Conservation (phyloP, 2,329 filamentous ascomycete genomes). For the Orbilia ellipsospora region DNA sequence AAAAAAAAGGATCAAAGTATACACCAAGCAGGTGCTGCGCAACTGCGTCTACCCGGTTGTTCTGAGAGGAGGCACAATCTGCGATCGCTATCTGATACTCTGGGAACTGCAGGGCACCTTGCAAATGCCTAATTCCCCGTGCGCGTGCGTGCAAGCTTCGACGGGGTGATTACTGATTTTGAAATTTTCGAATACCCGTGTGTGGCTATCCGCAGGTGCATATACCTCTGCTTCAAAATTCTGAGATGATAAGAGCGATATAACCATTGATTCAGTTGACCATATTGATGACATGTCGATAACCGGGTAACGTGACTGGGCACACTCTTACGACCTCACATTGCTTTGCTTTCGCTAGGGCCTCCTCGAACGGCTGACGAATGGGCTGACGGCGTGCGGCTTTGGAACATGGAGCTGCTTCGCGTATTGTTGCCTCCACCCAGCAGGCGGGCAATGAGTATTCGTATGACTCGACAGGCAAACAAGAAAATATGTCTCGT, state of each 20-base stretch:
- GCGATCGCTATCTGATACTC: constrained; percentile 35
- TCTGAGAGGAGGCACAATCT: constrained; percentile 25
- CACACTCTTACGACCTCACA: background rate
- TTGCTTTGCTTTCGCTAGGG: constrained; percentile 29
- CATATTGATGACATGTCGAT: constrained; percentile 10
- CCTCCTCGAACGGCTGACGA: constrained; percentile 39
- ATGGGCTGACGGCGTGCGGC: constrained; percentile 37
- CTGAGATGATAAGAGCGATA: constrained; percentile 1
- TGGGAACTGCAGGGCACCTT: background rate
- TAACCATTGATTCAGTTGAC: background rate
- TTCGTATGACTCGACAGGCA: background rate
- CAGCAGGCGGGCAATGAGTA: constrained; percentile 3
- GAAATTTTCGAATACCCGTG: too few species aligned
- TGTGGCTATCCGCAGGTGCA: background rate
- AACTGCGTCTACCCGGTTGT: constrained; percentile 44
- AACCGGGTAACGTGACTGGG: constrained; percentile 37
- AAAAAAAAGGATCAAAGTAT: too few species aligned
- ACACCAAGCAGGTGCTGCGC: too few species aligned
- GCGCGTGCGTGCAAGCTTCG: too few species aligned
- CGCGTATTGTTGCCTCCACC: constrained; percentile 10
- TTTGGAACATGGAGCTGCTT: constrained; percentile 10
- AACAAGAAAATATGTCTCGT: background rate
- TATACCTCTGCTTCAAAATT: background rate
- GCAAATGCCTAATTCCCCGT: background rate
- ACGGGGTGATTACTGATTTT: constrained; percentile 1